Evolutionary conservation across 176 grass and related monocot genomes (phyloP).

Genomic region (Carex littledalei): DNA sequence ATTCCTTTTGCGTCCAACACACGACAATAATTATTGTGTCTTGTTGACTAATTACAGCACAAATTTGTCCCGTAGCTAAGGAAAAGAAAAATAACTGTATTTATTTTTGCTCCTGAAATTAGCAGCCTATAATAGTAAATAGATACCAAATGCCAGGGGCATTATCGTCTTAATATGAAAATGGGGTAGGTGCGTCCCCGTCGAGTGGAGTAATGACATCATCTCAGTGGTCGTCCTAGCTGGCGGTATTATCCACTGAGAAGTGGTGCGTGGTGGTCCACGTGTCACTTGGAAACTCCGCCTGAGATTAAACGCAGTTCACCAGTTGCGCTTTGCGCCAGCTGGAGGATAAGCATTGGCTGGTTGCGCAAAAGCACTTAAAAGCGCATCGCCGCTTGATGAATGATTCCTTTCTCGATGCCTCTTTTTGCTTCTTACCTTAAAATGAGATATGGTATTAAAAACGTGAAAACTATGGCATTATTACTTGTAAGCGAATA

Average conservation of each 20-base stretch:
- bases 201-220: constrained; percentile 6
- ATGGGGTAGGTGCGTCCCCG: not conserved
- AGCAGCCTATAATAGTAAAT: not conserved
- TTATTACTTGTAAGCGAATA: too few species aligned
- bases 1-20: not conserved
- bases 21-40: not conserved
- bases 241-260: constrained; percentile 11
- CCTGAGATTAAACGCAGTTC: not conserved
- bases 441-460: too few species aligned
- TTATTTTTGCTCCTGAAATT: not conserved
- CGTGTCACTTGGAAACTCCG: not conserved
- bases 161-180: not conserved
- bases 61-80: not conserved
- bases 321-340: not conserved
- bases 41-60: not conserved
- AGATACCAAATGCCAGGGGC: not conserved
- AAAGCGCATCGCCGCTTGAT: not conserved
- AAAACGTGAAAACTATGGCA: too few species aligned
- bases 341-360: constrained; percentile 30
- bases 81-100: not conserved
- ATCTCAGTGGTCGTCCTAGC: not conserved
- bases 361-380: constrained; percentile 10
- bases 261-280: constrained; percentile 9
- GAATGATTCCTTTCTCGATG: not conserved
- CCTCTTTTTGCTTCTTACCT: too few species aligned